Evolutionary conservation across 139 green algal species (phyloP), one percentile per base, ranked within the genome.

Genomic region (Auxenochlorella pyrenoidosa): DNA sequence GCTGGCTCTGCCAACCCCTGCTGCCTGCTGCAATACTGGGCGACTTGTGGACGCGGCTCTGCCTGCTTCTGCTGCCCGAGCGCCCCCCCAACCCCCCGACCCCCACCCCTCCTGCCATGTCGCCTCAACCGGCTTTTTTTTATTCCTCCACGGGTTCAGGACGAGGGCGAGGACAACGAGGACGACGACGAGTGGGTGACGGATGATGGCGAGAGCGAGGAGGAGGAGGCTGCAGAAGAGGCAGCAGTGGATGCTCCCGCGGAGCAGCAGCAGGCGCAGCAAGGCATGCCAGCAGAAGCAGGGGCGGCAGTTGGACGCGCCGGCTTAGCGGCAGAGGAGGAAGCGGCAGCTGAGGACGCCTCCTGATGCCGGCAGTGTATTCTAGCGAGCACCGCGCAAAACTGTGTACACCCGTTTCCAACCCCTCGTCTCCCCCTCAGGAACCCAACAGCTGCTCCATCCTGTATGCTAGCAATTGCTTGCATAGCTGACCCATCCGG

Each of bases 111-210:
- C 10, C 54, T 63, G 54, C 54, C 6, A 54, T 54, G 47, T 54
- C 47, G 10, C 47, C 47, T 54, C 10, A 18, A 10, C 47, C 47
- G 10, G 6, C 47, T 54, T 63, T 24, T 63, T 2, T 63, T 63
- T 24, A 8, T 63, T 63, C 16, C 22, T 8, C 16, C 15, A 26
- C 19, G n/a, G n/a, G n/a, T 47, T 4, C 34, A 83, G 19, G 51
- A 70, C 3, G 77, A 82, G 1, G 76, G 28, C 0, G 76, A 68
- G 13, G 47, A 83, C 1, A 51, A 47, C 15, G 77, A 83, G 15
- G 77, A 68, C 30, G 72, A 79, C 2, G 77, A 84, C 24, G 79
- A 85, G 36, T 85, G 79, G 79, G 58, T 75, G 79, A 83, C 60
- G 1, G 73, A 82, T 3, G 84, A 84, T 32, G 80, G 79, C 32